Conservation (phyloP, 148 eudicot genomes). For the Cornus kousa region DNA sequence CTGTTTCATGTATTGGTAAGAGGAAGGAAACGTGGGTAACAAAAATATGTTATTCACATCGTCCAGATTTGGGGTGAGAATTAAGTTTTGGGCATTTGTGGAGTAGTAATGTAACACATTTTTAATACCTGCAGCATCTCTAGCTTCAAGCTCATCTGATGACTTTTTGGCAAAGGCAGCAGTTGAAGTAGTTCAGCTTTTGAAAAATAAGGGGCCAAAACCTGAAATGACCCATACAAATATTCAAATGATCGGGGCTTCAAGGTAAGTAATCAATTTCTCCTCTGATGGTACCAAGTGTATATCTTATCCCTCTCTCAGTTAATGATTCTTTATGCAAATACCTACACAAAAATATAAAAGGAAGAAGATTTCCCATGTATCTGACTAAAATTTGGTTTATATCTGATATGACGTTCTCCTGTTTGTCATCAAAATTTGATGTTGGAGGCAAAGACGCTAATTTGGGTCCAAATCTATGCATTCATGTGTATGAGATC, state of each 20-base stretch:
- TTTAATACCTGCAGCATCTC: constrained; percentile 61
- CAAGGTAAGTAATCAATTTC: constrained; percentile 47
- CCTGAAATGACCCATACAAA: constrained; percentile 83
- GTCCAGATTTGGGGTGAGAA: not conserved
- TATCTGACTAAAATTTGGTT: not conserved
- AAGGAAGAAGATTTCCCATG: not conserved
- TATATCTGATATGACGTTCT: not conserved
- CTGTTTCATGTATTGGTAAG: constrained; percentile 93
- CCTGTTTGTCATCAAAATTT: not conserved
- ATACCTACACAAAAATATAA: too few relatives aligned
- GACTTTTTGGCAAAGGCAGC: constrained; percentile 94
- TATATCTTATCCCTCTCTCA: not conserved
- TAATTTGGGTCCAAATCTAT: too few relatives aligned
- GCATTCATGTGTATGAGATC: too few relatives aligned
- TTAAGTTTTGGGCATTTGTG: not conserved
- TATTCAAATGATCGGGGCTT: constrained; percentile 97
- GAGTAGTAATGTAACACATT: not conserved
- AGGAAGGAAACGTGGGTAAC: not conserved
- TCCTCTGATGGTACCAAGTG: not conserved
- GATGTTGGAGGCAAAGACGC: not conserved
- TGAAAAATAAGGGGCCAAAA: constrained; percentile 64
- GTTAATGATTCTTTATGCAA: not conserved
- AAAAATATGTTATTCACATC: not conserved
- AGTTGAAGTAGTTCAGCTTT: constrained; percentile 74
- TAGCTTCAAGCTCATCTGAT: constrained; percentile 95